A percentile compares a stretch with the other conserved stretches of the same genome.
Evolutionary conservation across 2,329 filamentous ascomycete species (phyloP).

Genomic region (Laburnicola sp.): DNA sequence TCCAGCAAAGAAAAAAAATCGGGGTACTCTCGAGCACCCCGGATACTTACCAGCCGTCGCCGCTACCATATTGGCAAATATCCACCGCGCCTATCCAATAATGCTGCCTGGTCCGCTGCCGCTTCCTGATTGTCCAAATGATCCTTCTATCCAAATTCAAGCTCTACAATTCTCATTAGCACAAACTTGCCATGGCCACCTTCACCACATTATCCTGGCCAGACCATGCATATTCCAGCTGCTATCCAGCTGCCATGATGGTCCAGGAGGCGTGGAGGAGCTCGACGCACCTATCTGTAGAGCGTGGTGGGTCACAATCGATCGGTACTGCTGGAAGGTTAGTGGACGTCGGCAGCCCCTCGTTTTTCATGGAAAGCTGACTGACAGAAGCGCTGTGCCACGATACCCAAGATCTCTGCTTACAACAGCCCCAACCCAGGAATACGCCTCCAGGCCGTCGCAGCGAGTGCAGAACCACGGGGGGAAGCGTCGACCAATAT

Average conservation of each 20-base stretch:
- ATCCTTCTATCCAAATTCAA: slow-evolving; percentile 7
- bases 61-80: slow-evolving; percentile 44
- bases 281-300: slow-evolving; percentile 37
- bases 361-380: slow-evolving; percentile 27
- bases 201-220: slow-evolving; percentile 1
- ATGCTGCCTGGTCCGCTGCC: slow-evolving; percentile 14
- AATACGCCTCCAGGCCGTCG: slow-evolving; percentile 13
- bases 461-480: slow-evolving; percentile 17
- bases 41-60: slow-evolving; percentile 47
- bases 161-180: slow-evolving; percentile 16
- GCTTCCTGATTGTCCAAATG: slow-evolving; percentile 11
- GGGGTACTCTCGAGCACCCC: slow-evolving; percentile 25
- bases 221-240: neutral
- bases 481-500: slow-evolving; percentile 31
- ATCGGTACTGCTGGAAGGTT: slow-evolving; percentile 37
- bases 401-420: slow-evolving; percentile 10
- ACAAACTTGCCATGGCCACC: slow-evolving; percentile 11
- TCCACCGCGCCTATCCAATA: slow-evolving; percentile 27
- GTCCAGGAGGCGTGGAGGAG: slow-evolving; percentile 13
- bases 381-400: slow-evolving; percentile 28
- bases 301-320: slow-evolving; percentile 32
- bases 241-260: slow-evolving; percentile 4
- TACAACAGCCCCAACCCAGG: slow-evolving; percentile 15
- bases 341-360: slow-evolving; percentile 38
- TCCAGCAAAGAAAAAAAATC: slow-evolving; percentile 24